These are phyloP conservation scores for Platismatia glauca DNA, from an alignment of 495 filamentous ascomycete genomes.

Conservation along the genomic window DNA sequence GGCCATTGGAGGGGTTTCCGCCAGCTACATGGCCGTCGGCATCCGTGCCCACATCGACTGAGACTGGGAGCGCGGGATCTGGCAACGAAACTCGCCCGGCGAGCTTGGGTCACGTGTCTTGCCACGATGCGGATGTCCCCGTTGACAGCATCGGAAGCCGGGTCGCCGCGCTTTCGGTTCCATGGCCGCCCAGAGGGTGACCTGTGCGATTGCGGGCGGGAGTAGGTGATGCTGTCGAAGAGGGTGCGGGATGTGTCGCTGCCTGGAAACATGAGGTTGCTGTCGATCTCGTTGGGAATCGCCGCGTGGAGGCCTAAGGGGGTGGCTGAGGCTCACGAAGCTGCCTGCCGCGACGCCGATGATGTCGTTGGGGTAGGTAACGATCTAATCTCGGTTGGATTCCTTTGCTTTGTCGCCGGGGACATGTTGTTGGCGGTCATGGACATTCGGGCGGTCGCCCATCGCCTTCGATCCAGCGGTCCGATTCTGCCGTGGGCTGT, in stretches of 20 bases:
- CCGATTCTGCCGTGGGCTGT: conserved; percentile 39
- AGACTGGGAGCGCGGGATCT: conserved; percentile 38
- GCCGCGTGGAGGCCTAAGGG: conserved; percentile 43
- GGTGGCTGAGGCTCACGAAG: conserved; percentile 49
- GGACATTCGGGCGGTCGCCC: conserved; percentile 32
- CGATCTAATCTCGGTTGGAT: conserved; percentile 35
- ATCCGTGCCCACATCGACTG: conserved; percentile 21
- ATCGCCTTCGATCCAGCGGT: conserved; percentile 32
- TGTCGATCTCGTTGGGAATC: conserved; percentile 39
- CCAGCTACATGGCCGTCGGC: conserved; percentile 25
- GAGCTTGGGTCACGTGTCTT: conserved; percentile 46
- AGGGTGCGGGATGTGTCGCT: conserved; percentile 38
- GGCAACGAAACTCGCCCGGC: conserved; percentile 28
- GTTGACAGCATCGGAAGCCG: conserved; percentile 50
- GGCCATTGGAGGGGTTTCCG: conserved; percentile 35
- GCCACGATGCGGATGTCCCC: conserved; percentile 47
- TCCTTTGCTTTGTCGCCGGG: conserved; percentile 28
- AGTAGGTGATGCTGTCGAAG: conserved; percentile 44
- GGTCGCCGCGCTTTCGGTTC: conserved; percentile 34
- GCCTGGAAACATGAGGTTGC: conserved; percentile 41
- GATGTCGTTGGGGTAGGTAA: conserved; percentile 48
- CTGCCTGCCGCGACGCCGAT: conserved; percentile 33
- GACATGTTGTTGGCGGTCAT: conserved; percentile 38
- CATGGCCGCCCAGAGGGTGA: conserved; percentile 44
- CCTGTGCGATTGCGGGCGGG: conserved; percentile 43